Evolutionary conservation across 2,329 filamentous ascomycete genomes (phyloP), one percentile per base, ranked within the genome.

Genomic region (Hypoxylon sp.): DNA sequence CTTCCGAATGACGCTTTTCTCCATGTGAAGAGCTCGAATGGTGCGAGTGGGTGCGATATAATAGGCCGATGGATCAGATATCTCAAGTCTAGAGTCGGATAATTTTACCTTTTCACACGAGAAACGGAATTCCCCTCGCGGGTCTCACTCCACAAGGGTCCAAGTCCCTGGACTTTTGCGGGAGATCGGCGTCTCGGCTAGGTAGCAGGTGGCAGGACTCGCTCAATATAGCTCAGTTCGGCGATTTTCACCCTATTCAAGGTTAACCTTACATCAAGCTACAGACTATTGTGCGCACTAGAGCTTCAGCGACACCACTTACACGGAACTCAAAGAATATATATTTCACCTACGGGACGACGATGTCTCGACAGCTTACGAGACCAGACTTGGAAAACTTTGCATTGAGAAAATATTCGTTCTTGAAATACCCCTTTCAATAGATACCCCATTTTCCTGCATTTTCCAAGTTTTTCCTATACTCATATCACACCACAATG

Each of bases 161-260:
- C n/a, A 56, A 46, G 53, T 67, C 37, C 50, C 60, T 64, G 56
- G 50, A 19, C 48, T 59, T 41, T 41, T 29, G 19, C 60, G 63
- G 63, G 52, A 60, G 63, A 63, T 63, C 43, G 53, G 45, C 59
- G 43, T 50, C 29, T 58, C 12, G 30, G 21, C 64, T 67, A n/a
- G n/a, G n/a, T n/a, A 59, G 56, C 37, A 27, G n/a, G n/a, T 39
- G 14, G 34, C n/a, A 21, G 16, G 9, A 5, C 23, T 37, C 16
- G 27, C 50, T 45, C 30, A 32, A 52, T 25, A 34, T 46, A 63
- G 68, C 54, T 55, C 25, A 27, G 27, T 59, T 73, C 74, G 75
- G 74, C 74, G 75, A 73, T 73, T 76, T 76, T 75, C 29, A 67
- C 74, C 68, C 34, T 11, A 19, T 73, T 48, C 6, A 45, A 32